Conservation (phyloP, 345 rosid species). For the Pugionium cornutum region DNA sequence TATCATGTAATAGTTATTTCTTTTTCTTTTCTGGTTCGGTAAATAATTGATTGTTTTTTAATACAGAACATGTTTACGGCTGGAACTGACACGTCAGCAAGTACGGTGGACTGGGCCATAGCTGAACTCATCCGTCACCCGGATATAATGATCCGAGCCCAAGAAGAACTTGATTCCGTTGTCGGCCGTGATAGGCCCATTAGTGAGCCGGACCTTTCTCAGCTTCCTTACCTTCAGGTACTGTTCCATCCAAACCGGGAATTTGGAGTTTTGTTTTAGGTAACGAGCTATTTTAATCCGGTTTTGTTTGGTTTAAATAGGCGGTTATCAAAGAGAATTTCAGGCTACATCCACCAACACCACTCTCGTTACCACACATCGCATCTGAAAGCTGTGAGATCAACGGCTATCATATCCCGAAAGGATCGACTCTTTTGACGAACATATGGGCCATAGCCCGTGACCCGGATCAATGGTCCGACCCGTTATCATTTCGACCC, state of each 20-base stretch:
- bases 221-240: constrained; percentile 63
- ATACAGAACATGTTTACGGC: constrained; percentile 85
- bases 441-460: constrained; percentile 91
- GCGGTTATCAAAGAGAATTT: constrained; percentile 80
- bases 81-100: constrained; percentile 92
- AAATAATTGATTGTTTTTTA: background rate
- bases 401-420: constrained; percentile 72
- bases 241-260: background rate
- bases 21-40: background rate
- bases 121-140: constrained; percentile 88
- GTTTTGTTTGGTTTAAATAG: constrained; percentile 18
- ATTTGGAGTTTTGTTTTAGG: background rate
- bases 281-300: background rate
- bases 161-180: constrained; percentile 59
- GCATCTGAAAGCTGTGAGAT: constrained; percentile 71
- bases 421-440: constrained; percentile 61
- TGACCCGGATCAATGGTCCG: constrained; percentile 69
- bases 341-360: constrained; percentile 83
- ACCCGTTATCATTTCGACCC: constrained; percentile 61
- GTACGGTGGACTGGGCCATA: constrained; percentile 90
- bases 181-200: constrained; percentile 59
- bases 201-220: constrained; percentile 53
- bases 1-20: background rate
- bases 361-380: constrained; percentile 70
- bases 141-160: constrained; percentile 46